Conservation (phyloP, 2,329 filamentous ascomycete species). For the Emergomyces pasteurianus region DNA sequence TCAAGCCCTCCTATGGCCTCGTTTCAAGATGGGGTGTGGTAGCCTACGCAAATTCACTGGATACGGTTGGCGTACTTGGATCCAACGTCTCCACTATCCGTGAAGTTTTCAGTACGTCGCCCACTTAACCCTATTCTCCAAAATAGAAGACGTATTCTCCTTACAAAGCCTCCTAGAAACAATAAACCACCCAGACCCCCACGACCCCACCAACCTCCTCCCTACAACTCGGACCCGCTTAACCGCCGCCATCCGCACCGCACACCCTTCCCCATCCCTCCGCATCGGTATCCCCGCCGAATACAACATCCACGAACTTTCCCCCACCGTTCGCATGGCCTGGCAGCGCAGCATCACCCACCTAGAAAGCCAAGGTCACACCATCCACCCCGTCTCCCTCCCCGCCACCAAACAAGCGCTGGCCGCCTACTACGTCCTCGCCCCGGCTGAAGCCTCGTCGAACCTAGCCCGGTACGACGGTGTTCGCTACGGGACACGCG, state of each 20-base stretch:
- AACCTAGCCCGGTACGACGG: constrained; percentile 97
- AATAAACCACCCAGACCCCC: constrained; percentile 50
- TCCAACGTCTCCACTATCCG: constrained; percentile 41
- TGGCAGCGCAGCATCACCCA: constrained; percentile 54
- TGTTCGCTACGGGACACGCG: constrained; percentile 69
- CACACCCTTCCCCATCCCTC: constrained; percentile 14
- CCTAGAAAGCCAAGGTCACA: constrained; percentile 55
- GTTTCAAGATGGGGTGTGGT: constrained; percentile 77
- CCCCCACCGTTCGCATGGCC: constrained; percentile 52
- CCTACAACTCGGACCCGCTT: constrained; percentile 42
- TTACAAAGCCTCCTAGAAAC: constrained; percentile 24
- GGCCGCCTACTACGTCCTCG: constrained; percentile 89
- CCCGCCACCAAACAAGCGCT: constrained; percentile 76
- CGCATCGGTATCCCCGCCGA: constrained; percentile 54
- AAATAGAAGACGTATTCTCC: not conserved
- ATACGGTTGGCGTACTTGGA: constrained; percentile 73
- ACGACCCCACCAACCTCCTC: constrained; percentile 64
- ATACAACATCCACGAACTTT: constrained; percentile 79
- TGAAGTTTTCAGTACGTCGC: constrained; percentile 36
- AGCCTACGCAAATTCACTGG: constrained; percentile 83
- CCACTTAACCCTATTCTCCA: not conserved
- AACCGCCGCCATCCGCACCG: constrained; percentile 14
- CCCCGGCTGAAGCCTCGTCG: constrained; percentile 86
- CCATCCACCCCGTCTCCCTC: constrained; percentile 63
- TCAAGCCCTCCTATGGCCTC: constrained; percentile 85